These are phyloP conservation scores for Quercus dentata DNA, from an alignment of 306 rosid genomes.

Conservation along the genomic window DNA sequence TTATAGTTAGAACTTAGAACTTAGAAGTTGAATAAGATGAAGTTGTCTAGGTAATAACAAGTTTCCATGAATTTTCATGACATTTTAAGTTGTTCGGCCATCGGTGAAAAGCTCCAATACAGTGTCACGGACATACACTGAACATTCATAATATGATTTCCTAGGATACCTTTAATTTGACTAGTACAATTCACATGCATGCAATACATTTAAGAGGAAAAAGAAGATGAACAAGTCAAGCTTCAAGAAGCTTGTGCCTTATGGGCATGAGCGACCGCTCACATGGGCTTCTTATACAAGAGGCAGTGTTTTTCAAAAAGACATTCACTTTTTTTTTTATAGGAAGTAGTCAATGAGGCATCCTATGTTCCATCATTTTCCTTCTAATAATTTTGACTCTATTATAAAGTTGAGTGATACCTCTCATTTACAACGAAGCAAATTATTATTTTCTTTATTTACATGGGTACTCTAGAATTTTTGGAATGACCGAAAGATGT, in stretches of 20 bases:
- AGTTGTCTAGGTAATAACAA: neutral
- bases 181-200: neutral
- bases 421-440: neutral
- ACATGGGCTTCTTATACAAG: neutral
- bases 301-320: neutral
- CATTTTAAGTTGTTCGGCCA: no score
- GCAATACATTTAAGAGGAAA: neutral
- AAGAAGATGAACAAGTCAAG: neutral
- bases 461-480: no score
- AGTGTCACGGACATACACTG: no score
- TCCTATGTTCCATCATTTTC: slow-evolving; percentile 10
- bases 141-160: neutral
- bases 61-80: no score
- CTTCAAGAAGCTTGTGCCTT: slow-evolving; percentile 2
- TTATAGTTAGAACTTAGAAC: neutral
- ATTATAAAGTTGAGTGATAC: neutral
- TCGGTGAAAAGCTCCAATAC: no score
- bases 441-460: neutral
- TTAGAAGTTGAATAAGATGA: neutral
- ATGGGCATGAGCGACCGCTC: neutral
- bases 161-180: no score
- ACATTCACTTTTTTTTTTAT: neutral
- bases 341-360: neutral
- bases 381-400: neutral
- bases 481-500: no score